Evolutionary conservation across 139 green algal species (phyloP).

Genomic region (Chlorella sp.): DNA sequence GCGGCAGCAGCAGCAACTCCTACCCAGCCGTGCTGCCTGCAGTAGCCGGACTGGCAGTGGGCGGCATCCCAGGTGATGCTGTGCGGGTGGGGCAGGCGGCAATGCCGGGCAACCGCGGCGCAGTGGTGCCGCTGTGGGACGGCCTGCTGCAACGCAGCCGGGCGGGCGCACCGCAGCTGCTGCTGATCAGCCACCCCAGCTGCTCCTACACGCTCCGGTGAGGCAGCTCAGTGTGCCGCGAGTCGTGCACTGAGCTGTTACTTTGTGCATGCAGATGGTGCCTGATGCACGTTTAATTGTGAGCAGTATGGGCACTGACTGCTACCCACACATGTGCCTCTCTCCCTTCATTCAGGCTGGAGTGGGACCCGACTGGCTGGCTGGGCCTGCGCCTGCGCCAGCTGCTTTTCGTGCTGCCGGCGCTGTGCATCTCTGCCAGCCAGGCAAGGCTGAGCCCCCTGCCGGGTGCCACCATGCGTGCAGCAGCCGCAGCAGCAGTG

Average conservation of each 20-base stretch:
- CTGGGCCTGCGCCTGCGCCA: slow-evolving; percentile 28
- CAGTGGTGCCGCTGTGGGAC: slow-evolving; percentile 19
- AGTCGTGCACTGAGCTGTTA: too few species aligned
- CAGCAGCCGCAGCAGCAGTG: not conserved
- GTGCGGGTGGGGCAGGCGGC: not conserved
- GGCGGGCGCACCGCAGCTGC: not conserved
- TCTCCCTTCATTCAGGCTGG: not conserved
- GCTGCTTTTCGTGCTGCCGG: slow-evolving; percentile 16
- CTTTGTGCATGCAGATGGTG: too few species aligned
- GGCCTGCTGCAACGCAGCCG: not conserved
- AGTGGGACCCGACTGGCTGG: slow-evolving; percentile 30
- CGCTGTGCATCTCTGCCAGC: not conserved
- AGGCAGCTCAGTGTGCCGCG: too few species aligned
- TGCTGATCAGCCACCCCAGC: slow-evolving; percentile 20
- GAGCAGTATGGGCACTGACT: too few species aligned
- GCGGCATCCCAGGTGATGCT: not conserved
- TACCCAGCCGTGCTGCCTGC: not conserved
- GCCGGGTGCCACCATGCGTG: not conserved
- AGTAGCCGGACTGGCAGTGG: not conserved
- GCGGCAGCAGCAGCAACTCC: not conserved
- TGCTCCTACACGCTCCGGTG: slow-evolving; percentile 14
- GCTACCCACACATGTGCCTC: not conserved
- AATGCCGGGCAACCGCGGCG: not conserved
- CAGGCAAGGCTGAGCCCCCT: slow-evolving; percentile 15
- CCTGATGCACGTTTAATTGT: too few species aligned